Base-by-base conservation (phyloP, 1,284 basidiomycete species). In the Cutaneotrichosporon cyanovorans region DNA sequence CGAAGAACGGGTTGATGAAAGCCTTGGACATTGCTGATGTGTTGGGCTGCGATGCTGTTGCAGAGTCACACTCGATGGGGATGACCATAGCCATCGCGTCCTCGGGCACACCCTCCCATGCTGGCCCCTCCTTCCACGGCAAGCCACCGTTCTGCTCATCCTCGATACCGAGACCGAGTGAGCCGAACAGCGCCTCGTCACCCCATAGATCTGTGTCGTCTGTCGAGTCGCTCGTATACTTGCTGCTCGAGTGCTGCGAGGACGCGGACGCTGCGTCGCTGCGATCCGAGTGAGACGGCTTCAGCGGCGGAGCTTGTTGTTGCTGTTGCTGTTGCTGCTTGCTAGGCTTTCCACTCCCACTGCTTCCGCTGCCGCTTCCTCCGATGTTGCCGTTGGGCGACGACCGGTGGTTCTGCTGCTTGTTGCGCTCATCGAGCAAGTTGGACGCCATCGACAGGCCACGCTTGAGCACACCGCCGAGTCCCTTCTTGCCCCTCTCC, bases 51-150 rank as follows among this genome's bases (percentile, higher is more conserved):
- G 25, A 28, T 12, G 25, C 7, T 12, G 25, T 28, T 9, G 37
- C 22, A 5, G 47, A 37, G 12, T 53, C 54, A 1, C 43, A 37
- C 19, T 61, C 54, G 37, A 70, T 56, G 0, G 68, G 68, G 12
- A 72, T 51, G 19, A 70, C 62, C 68, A 72, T 70, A 3, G 70
- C 70, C 6, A 72, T 54, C 1, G 69, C 68, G 22, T 72, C 68
- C 9, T 68, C 66, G 0, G 70, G 67, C 2, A 72, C 69, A 6
- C 55, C 60, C 6, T 55, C 45, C 70, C 70, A 72, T 1, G 61
- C 70, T 52, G 62, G 67, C 22, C 70, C 69, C 42, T 63, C 59
- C 30, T 55, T 57, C 57, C 59, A 63, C 16, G 49, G 56, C 16
- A 47, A 44, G 9, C 48, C 58, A 11, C 55, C 49, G 25, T 51